Conservation (phyloP, 768 basidiomycete species). For the Termitomyces sp. region DNA sequence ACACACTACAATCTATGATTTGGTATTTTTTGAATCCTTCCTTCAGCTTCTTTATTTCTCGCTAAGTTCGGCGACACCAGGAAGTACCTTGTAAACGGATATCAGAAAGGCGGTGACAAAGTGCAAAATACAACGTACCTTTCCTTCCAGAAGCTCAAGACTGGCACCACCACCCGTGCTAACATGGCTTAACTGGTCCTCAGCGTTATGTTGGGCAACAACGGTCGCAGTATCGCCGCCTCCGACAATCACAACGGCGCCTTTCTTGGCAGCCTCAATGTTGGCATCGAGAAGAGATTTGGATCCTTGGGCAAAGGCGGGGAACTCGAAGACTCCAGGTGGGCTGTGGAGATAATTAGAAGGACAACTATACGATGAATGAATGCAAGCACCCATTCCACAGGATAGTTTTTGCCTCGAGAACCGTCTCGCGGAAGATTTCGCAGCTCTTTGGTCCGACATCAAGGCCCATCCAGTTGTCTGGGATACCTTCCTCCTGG, state of each 20-base stretch:
- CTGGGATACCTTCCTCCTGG: conserved; percentile 85
- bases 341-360: conserved; percentile 52
- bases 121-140: conserved; percentile 51
- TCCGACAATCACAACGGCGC: conserved; percentile 92
- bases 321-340: conserved; percentile 97
- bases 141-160: conserved; percentile 96
- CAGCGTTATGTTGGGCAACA: conserved; percentile 80
- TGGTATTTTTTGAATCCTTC: not conserved
- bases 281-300: conserved; percentile 79
- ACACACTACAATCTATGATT: conserved; percentile 4
- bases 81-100: conserved; percentile 57
- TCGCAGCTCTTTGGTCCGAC: conserved; percentile 82
- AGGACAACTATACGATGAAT: not conserved
- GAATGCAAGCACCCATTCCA: conserved; percentile 78
- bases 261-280: conserved; percentile 82
- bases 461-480: conserved; percentile 95
- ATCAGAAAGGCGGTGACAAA: not conserved
- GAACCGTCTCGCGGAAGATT: conserved; percentile 76
- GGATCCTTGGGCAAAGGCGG: conserved; percentile 85
- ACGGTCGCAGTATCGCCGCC: conserved; percentile 97
- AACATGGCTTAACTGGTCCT: conserved; percentile 92
- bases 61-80: conserved; percentile 89
- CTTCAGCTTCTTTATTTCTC: conserved; percentile 52
- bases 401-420: conserved; percentile 90
- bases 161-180: conserved; percentile 94